Evolutionary conservation across 169 alveolate genomes (phyloP).

Genomic region (Plasmodium gonderi): DNA sequence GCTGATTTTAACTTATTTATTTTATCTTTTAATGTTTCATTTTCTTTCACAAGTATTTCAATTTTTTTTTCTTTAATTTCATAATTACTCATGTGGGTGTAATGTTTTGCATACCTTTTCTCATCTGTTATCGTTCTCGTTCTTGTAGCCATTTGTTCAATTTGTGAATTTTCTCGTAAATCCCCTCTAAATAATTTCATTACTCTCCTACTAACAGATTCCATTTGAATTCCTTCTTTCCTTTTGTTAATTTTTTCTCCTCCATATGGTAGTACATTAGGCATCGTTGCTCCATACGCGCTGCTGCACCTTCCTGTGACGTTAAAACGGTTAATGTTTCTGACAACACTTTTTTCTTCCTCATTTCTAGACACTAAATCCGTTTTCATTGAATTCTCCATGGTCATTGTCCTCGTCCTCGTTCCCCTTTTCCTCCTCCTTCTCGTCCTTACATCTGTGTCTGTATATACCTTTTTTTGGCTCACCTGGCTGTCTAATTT

Average conservation of each 20-base stretch:
- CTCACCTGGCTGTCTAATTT: background rate
- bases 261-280: background rate
- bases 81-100: background rate
- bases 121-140: background rate
- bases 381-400: background rate
- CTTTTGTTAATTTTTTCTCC: background rate
- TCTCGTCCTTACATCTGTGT: background rate
- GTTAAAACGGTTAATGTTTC: background rate
- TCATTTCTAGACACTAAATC: background rate
- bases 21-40: conserved; percentile 19
- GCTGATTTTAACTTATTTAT: conserved; percentile 20
- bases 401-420: too few relatives aligned
- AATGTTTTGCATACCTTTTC: background rate
- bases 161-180: background rate
- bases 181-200: background rate
- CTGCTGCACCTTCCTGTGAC: background rate
- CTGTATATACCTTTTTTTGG: background rate
- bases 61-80: conserved; percentile 18
- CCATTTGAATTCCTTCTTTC: background rate
- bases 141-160: background rate
- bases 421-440: background rate
- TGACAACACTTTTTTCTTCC: background rate
- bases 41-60: conserved; percentile 18
- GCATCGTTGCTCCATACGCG: background rate
- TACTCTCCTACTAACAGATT: background rate